phyloP scores from a whole-genome alignment of 2,329 filamentous ascomycete species.

The Clonostachys rhizophaga region DNA sequence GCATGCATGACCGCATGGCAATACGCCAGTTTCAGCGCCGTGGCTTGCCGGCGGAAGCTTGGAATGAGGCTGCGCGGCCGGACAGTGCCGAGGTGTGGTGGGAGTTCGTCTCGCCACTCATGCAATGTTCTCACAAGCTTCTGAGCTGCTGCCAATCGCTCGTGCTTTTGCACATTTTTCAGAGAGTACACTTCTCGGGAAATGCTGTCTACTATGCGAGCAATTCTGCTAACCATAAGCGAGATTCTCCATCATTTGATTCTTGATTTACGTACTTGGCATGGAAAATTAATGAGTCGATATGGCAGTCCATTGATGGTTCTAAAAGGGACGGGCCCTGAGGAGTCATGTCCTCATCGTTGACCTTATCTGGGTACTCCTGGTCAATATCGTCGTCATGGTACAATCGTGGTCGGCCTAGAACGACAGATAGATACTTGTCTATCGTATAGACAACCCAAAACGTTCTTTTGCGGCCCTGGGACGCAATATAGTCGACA shows the following conservation, averaged over 20 bases:
- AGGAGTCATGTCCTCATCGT: constrained; percentile 49
- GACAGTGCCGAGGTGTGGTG: constrained; percentile 32
- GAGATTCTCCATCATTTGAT: neutral
- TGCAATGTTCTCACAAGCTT: constrained; percentile 26
- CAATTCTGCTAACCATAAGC: constrained; percentile 12
- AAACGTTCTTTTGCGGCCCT: constrained; percentile 51
- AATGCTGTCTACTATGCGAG: constrained; percentile 26
- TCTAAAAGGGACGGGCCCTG: constrained; percentile 23
- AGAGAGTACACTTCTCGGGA: constrained; percentile 30
- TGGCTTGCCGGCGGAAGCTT: constrained; percentile 38
- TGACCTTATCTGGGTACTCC: constrained; percentile 45
- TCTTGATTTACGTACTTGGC: constrained; percentile 17
- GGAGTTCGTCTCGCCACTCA: constrained; percentile 27
- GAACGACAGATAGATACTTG: constrained; percentile 57
- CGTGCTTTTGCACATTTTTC: constrained; percentile 19
- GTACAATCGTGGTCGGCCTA: constrained; percentile 53
- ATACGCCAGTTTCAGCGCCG: constrained; percentile 45
- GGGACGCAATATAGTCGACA: constrained; percentile 33
- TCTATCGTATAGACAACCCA: constrained; percentile 59
- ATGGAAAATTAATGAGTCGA: constrained; percentile 39
- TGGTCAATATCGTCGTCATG: constrained; percentile 62
- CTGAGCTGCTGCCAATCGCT: constrained; percentile 27
- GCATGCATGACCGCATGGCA: constrained; percentile 49
- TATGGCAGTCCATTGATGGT: constrained; percentile 34
- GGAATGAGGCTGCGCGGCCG: constrained; percentile 36